These are phyloP conservation scores for Fusarium oligoseptatum DNA, from an alignment of 2,329 filamentous ascomycete species.

Conservation along the genomic window DNA sequence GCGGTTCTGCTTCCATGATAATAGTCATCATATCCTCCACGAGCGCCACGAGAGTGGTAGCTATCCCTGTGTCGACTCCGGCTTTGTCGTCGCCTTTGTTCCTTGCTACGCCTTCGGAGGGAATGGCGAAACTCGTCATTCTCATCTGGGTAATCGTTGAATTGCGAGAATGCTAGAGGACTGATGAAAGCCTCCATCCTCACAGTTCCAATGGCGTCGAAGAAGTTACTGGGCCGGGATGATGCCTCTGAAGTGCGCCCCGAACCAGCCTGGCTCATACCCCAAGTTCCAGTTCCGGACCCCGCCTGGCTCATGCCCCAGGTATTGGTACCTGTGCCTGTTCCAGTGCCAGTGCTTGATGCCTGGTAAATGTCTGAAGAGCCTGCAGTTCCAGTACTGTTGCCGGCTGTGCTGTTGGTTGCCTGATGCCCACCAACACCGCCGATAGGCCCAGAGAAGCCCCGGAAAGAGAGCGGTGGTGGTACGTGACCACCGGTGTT, in stretches of 20 bases:
- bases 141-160: conserved; percentile 63
- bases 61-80: conserved; percentile 68
- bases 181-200: conserved; percentile 98
- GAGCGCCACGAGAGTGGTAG: conserved; percentile 60
- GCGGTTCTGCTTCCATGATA: conserved; percentile 61
- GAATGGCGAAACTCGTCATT: conserved; percentile 63
- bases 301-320: not conserved
- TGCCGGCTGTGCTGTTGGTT: conserved; percentile 69
- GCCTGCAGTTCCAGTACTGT: conserved; percentile 69
- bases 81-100: conserved; percentile 64
- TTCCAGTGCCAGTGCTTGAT: conserved; percentile 53
- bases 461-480: conserved; percentile 80
- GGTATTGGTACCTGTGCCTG: not conserved
- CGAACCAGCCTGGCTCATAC: conserved; percentile 60
- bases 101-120: conserved; percentile 67
- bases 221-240: conserved; percentile 73
- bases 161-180: conserved; percentile 65
- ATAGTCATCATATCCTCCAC: conserved; percentile 60
- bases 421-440: conserved; percentile 59
- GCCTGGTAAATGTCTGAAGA: conserved; percentile 71
- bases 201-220: conserved; percentile 90
- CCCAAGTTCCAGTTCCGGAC: conserved; percentile 52
- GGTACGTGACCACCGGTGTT: conserved; percentile 84
- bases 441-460: conserved; percentile 74
- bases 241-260: conserved; percentile 70